These are phyloP conservation scores for Earliella scabrosa DNA, from an alignment of 1,284 basidiomycete genomes.

Conservation along the genomic window DNA sequence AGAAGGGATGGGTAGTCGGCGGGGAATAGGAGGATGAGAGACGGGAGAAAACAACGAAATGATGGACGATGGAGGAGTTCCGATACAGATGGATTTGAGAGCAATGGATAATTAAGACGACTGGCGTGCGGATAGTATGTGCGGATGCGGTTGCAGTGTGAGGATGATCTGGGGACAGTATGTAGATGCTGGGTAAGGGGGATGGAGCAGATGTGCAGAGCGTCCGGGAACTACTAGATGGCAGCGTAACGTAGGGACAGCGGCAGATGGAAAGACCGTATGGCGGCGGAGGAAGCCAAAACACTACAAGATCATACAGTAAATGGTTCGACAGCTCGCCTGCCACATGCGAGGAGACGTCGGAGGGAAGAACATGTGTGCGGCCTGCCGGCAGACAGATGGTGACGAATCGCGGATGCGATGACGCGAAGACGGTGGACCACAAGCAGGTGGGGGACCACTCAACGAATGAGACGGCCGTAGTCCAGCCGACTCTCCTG, in stretches of 20 bases:
- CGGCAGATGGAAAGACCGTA: slow-evolving; percentile 14
- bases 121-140: slow-evolving; percentile 14
- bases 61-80: slow-evolving; percentile 18
- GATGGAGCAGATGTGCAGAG: slow-evolving; percentile 20
- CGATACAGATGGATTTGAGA: slow-evolving; percentile 24
- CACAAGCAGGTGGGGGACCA: slow-evolving; percentile 12
- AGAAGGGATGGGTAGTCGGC: background rate
- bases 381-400: slow-evolving; percentile 15
- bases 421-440: slow-evolving; percentile 4
- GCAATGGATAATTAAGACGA: slow-evolving; percentile 17
- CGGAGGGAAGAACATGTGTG: background rate
- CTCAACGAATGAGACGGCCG: slow-evolving; percentile 62
- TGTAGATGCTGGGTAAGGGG: background rate
- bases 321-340: slow-evolving; percentile 15
- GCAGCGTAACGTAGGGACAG: slow-evolving; percentile 22
- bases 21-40: background rate
- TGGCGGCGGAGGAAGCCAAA: slow-evolving; percentile 15
- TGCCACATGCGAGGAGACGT: background rate
- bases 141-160: background rate
- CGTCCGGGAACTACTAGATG: slow-evolving; percentile 25
- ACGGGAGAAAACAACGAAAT: background rate
- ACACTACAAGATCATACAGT: slow-evolving; percentile 27
- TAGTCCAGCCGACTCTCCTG: slow-evolving; percentile 63
- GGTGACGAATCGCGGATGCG: background rate
- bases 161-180: background rate